phyloP scores from a whole-genome alignment of 768 basidiomycete species.

The Plicaturopsis crispa region DNA sequence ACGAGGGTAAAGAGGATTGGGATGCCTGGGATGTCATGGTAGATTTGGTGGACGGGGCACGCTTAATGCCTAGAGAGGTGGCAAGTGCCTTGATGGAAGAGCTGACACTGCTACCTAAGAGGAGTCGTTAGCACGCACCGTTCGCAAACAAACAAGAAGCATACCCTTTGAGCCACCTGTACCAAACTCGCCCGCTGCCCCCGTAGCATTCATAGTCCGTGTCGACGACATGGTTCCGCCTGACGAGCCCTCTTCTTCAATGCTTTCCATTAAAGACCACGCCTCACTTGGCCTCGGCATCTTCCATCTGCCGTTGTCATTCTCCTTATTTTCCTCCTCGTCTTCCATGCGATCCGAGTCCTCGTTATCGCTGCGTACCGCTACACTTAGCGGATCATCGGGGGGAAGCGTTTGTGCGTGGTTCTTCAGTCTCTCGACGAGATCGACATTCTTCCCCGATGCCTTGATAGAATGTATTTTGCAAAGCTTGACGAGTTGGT shows the following conservation, averaged over 20 bases:
- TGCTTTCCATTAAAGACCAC: slow-evolving; percentile 83
- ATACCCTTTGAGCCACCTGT: slow-evolving; percentile 57
- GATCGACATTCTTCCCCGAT: slow-evolving; percentile 69
- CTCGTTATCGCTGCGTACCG: slow-evolving; percentile 35
- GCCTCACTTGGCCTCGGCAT: slow-evolving; percentile 72
- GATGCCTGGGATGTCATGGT: slow-evolving; percentile 5
- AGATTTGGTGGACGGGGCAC: slow-evolving; percentile 28
- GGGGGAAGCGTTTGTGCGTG: slow-evolving; percentile 60
- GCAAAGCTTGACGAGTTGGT: slow-evolving; percentile 81
- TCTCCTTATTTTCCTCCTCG: slow-evolving; percentile 16
- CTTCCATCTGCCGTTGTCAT: slow-evolving; percentile 12
- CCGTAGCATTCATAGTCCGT: slow-evolving; percentile 25
- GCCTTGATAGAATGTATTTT: slow-evolving; percentile 78
- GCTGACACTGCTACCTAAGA: slow-evolving; percentile 32
- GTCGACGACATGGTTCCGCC: slow-evolving; percentile 44
- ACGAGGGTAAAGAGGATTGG: slow-evolving; percentile 9
- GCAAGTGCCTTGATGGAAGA: slow-evolving; percentile 75
- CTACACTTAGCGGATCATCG: slow-evolving; percentile 48
- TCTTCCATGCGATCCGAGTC: slow-evolving; percentile 22
- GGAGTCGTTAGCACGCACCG: no score
- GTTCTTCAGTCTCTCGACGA: slow-evolving; percentile 59
- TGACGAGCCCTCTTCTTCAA: slow-evolving; percentile 56
- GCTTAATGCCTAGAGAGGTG: slow-evolving; percentile 68
- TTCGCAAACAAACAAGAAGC: no score
- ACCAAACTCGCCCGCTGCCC: slow-evolving; percentile 63